Evolutionary conservation across 148 eudicot genomes (phyloP), one percentile per base, ranked within the genome.

Genomic region (Tetragonia tetragonoides): DNA sequence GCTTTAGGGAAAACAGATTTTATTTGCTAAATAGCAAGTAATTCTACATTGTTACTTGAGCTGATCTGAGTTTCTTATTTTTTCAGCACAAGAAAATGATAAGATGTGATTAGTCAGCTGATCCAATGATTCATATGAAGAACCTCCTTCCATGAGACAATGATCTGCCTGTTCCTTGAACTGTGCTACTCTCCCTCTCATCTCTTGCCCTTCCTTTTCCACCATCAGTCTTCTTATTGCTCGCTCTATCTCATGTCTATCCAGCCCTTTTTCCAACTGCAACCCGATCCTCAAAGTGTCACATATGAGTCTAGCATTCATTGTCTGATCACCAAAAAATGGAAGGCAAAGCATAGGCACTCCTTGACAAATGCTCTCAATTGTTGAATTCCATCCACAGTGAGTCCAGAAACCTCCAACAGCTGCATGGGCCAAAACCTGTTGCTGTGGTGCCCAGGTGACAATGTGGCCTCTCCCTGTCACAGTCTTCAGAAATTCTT

Each of bases 341-440:
- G 88, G 89, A 34, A 78, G 70, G 72, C 90, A 89, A 28, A 89
- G 82, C 92, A 89, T 87, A 4, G 92, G 90, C 65, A 87, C 83
- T n/a, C 89, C 91, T 76, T 85, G 87, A 49, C 76, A 83, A 3
- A 88, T 79, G 53, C 91, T 88, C 83, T 88, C 91, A 15, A 88
- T 57, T 3, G 86, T 86, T 20, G 91, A 89, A 47, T 89, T 89
- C 92, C 92, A 89, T 9, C 92, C 92, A 63, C 76, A 54, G 75
- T 89, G 90, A 24, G 86, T 89, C 92, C 88, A 87, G 41, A 89
- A 89, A 10, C 87, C 89, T 28, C 92, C 88, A 5, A 82, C 75
- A n/a, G 87, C 64, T 1, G 87, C 86, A 66, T 89, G 92, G 24
- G 92, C 85, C 72, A 89, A 81, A 42, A 89, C 82, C 75, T 80